phyloP scores from a whole-genome alignment of 805 yeast genomes.

The Myxozyma udenii region DNA sequence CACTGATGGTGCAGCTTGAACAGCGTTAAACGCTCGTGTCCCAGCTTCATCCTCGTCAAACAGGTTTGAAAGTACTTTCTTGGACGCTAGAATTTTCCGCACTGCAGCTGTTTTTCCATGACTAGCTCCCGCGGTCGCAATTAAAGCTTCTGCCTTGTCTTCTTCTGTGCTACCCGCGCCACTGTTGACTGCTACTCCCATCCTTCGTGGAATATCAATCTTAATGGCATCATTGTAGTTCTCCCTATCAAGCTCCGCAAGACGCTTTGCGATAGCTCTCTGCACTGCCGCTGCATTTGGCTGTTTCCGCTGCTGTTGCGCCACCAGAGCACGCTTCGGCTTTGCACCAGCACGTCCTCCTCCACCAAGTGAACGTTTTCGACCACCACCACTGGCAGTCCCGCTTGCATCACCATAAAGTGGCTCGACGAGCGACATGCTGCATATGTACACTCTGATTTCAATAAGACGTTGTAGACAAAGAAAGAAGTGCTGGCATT shows the following conservation, averaged over 20 bases:
- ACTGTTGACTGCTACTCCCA: background rate
- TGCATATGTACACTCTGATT: background rate
- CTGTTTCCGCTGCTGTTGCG: constrained; percentile 5
- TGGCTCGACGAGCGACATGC: background rate
- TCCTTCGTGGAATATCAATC: constrained; percentile 37
- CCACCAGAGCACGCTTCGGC: constrained; percentile 8
- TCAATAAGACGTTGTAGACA: too few relatives aligned
- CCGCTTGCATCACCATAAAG: background rate
- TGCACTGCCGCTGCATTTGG: constrained; percentile 7
- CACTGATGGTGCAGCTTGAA: constrained; percentile 38
- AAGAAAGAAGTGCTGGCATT: too few relatives aligned
- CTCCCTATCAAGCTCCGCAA: constrained; percentile 38
- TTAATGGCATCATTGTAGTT: constrained; percentile 39
- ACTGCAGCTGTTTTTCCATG: constrained; percentile 28
- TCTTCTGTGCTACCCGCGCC: background rate
- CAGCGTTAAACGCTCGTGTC: constrained; percentile 34
- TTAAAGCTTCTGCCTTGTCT: background rate
- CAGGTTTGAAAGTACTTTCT: constrained; percentile 41
- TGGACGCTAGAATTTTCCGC: constrained; percentile 40
- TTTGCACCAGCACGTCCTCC: background rate
- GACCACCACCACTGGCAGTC: background rate
- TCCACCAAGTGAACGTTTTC: background rate
- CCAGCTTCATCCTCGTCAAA: constrained; percentile 43
- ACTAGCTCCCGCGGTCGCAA: background rate
- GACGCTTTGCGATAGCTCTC: constrained; percentile 20